Base-by-base conservation (phyloP, 352 stramenopile genomes). In the Blastocystis sp. region DNA sequence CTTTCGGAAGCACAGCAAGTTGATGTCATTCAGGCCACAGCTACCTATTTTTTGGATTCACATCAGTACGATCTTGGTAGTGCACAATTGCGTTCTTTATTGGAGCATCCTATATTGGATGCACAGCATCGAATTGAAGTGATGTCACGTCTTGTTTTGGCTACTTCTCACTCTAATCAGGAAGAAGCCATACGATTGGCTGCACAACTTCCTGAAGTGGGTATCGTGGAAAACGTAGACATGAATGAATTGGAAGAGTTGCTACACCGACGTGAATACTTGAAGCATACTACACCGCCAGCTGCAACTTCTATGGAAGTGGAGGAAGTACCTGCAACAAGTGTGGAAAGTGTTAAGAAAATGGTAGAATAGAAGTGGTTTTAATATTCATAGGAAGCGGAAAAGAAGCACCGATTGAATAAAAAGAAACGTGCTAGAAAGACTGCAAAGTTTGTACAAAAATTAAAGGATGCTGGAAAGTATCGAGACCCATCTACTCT, bases 161-260 rank as follows among this genome's bases (percentile, higher is more conserved):
- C 73, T 34, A 30, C 73, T 18, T 59, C 73, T 37, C 73, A 85
- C 26, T 45, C 54, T 5, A 34, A 30, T 30, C 20, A n/a, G 50
- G 73, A 56, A 24, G 73, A 66, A 45, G 47, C 73, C 7, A 54
- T 65, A 6, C 73, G 73, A 43, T 24, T 66, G 5, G 45, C 45
- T 20, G 56, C 9, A 39, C 47, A 85, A 47, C 30, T 85, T 5
- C 73, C 73, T 11, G 73, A 85, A 26, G 73, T 85, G 16, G 47
- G 18, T 0, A 45, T 85, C 16, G 26, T 85, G n/a, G 34, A 85
- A 34, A 53, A 85, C n/a, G 34, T 85, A 26, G 73, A 85, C 37
- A 66, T 85, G 34, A 41, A 66, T 30, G 53, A 85, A 37, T n/a
- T 85, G 50, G 73, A 85, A 30, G 73, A 85, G 9, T 69, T 85